Percentiles rank a stretch among this genome's conserved stretches.
phyloP scores from a whole-genome alignment of 192 early-diverging fungal species.

The Backusella morwellensis region DNA sequence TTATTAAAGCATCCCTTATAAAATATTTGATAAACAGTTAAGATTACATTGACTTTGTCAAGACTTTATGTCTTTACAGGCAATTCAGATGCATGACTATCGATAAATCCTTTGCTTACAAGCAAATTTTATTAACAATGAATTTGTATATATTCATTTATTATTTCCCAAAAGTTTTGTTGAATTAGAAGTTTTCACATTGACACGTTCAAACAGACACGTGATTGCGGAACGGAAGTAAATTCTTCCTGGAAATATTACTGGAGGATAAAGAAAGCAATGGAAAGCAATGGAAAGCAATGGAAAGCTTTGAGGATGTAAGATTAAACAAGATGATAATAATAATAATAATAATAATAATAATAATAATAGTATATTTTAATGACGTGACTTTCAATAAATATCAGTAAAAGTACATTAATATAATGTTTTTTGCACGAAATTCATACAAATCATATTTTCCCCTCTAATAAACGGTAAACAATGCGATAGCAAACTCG shows the following conservation, averaged over 20 bases:
- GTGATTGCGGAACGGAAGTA: too few relatives aligned
- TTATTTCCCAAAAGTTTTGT: not conserved
- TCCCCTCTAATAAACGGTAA: too few relatives aligned
- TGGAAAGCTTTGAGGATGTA: too few relatives aligned
- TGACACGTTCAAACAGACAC: not conserved
- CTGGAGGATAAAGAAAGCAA: too few relatives aligned
- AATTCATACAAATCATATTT: too few relatives aligned
- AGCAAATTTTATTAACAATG: not conserved
- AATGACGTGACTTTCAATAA: not conserved
- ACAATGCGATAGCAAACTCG: too few relatives aligned
- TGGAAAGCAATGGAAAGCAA: too few relatives aligned
- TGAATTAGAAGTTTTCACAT: not conserved
- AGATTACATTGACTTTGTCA: not conserved
- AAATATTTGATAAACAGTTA: not conserved
- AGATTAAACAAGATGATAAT: too few relatives aligned
- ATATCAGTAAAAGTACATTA: too few relatives aligned
- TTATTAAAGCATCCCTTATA: not conserved
- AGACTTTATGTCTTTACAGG: not conserved
- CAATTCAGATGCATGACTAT: not conserved
- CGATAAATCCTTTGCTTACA: not conserved
- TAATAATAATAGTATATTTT: not conserved
- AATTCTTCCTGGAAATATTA: too few relatives aligned
- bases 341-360: too few relatives aligned
- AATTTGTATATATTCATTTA: not conserved
- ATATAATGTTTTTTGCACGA: too few relatives aligned